A percentile compares a stretch with the other conserved stretches of the same genome.
These are phyloP conservation scores for Singerocomus inundabilis DNA, from an alignment of 1,284 basidiomycete species.

Conservation along the genomic window DNA sequence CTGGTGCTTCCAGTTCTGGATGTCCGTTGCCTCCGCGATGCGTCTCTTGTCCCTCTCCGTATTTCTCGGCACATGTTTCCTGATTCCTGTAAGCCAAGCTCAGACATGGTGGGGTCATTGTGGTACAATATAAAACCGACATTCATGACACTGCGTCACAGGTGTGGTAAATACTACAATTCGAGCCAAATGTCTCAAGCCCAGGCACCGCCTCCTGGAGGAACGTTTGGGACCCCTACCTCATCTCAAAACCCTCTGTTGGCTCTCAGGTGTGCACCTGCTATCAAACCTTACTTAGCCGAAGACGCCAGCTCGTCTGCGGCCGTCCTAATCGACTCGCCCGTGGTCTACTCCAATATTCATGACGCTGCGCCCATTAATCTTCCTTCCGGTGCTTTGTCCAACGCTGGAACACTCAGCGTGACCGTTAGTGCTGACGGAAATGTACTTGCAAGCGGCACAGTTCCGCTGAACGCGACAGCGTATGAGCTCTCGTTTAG, in stretches of 20 bases:
- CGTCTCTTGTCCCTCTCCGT: constrained; percentile 8
- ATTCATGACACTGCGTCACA: constrained; percentile 7
- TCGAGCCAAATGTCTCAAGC: constrained; percentile 22
- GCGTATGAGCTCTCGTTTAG: constrained; percentile 27
- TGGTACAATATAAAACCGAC: not conserved
- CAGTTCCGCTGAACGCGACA: constrained; percentile 31
- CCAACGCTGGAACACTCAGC: constrained; percentile 22
- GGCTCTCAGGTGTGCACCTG: constrained; percentile 31
- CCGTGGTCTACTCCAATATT: constrained; percentile 27
- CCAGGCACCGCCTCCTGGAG: constrained; percentile 27
- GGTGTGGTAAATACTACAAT: constrained; percentile 34
- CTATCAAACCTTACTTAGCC: constrained; percentile 30
- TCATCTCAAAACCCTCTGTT: constrained; percentile 24
- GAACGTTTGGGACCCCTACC: constrained; percentile 21
- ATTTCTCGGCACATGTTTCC: constrained; percentile 20
- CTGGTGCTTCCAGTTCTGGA: not conserved
- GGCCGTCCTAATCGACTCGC: constrained; percentile 27
- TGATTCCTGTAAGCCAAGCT: constrained; percentile 16
- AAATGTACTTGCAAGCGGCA: constrained; percentile 19
- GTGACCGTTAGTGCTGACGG: constrained; percentile 26
- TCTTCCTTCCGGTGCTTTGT: constrained; percentile 25
- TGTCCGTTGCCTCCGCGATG: constrained; percentile 4
- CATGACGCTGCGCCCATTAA: constrained; percentile 21
- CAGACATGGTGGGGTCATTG: constrained; percentile 36
- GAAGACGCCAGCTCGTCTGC: constrained; percentile 26